A percentile compares a stretch with the other conserved stretches of the same genome.
Conservation (phyloP, 208 protist genomes). For the Leishmania guyanensis region DNA sequence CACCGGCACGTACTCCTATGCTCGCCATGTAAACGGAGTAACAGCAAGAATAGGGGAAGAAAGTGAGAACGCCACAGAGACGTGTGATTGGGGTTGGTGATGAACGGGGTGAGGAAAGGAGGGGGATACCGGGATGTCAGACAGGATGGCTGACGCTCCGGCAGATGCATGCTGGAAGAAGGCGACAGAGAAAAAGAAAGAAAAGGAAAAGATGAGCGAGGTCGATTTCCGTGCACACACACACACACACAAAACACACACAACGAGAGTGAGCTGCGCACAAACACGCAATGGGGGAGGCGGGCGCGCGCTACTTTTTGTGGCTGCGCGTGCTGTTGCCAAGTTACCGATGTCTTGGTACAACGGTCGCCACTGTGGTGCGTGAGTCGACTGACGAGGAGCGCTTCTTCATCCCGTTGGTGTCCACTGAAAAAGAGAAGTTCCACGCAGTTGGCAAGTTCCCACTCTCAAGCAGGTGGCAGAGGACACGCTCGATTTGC, state of each 20-base stretch:
- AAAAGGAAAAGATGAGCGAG: neutral
- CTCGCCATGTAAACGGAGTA: neutral
- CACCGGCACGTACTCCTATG: neutral
- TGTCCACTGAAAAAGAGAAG: neutral
- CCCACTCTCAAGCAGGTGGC: neutral
- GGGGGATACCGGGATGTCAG: neutral
- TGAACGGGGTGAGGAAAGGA: neutral
- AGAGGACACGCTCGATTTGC: constrained; percentile 18
- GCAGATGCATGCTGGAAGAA: neutral
- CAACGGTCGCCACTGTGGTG: neutral
- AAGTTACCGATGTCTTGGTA: neutral
- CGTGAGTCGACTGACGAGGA: constrained; percentile 6
- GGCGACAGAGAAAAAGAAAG: neutral
- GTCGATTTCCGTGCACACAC: neutral
- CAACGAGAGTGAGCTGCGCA: neutral
- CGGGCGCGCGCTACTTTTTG: constrained; percentile 1
- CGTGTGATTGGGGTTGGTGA: neutral
- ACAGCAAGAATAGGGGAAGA: neutral
- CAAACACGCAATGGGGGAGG: neutral
- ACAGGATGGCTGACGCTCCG: neutral
- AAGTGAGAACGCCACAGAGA: neutral
- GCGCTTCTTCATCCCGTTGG: constrained; percentile 11
- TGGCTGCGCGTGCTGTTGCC: neutral
- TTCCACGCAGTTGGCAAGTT: neutral
- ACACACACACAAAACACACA: neutral